Base-by-base conservation (phyloP, 768 basidiomycete species). In the Tricholoma sp. region DNA sequence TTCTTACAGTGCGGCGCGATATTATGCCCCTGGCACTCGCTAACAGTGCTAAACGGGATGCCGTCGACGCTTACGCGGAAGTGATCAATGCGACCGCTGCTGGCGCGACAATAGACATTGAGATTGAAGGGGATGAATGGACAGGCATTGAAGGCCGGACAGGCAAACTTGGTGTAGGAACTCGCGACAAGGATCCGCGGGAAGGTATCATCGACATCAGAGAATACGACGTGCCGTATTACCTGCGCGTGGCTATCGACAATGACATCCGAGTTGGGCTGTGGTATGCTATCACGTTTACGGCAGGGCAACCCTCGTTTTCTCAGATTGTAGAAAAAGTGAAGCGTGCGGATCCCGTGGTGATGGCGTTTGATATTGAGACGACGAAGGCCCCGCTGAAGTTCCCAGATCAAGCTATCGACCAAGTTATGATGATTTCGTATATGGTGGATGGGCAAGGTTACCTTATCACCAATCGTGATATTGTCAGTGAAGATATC, bases 351-450 rank as follows among this genome's bases (percentile, higher is more conserved):
- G 97, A 99, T 66, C 97, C 97, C 0, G 94, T 99, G 43, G 94
- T 99, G 53, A 89, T 99, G 92, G 97, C 97, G 0, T 99, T 80
- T 70, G 97, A 98, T 84, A 99, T 99, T 67, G 97, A 99, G 72
- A 95, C 93, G 16, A 96, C 95, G 1, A 99, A 99, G 74, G 89
- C 92, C n/a, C 96, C 97, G n/a, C 84, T 98, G 65, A 98, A 98
- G 72, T 98, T 98, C 68, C 96, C 97, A 0, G 97, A 98, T 74
- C 89, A 94, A 63, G 83, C 85, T 6, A 87, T 92, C 22, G 97
- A 98, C 75, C 95, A 98, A 69, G 94, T 99, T 65, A 99, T 99
- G 96, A 99, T 99, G 97, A 98, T 99, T 61, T 99, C 97, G 45
- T 99, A 98, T 73, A 98, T 99, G 95, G 78, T 99, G 16, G 97